phyloP scores from a whole-genome alignment of 139 green algal genomes.

The Tetraselmis chui region DNA sequence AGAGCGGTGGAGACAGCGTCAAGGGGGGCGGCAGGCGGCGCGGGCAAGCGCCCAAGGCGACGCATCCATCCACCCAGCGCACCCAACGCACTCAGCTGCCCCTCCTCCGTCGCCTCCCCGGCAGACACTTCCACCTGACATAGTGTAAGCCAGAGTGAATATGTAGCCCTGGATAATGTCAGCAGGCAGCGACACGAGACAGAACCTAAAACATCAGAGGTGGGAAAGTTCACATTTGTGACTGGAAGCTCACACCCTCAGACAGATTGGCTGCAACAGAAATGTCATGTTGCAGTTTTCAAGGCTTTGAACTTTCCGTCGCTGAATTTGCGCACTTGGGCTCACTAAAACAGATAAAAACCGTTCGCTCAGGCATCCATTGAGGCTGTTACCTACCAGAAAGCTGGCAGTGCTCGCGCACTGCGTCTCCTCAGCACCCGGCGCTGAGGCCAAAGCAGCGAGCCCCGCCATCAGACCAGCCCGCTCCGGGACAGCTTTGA shows the following conservation, averaged over 20 bases:
- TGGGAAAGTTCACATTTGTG: background rate
- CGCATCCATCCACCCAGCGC: conserved; percentile 45
- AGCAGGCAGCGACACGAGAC: background rate
- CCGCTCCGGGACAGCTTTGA: conserved; percentile 55
- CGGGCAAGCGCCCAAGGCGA: conserved; percentile 2
- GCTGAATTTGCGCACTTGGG: conserved; percentile 13
- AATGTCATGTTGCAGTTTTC: background rate
- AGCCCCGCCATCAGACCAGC: conserved; percentile 39
- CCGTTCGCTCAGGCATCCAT: background rate
- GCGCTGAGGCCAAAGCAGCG: conserved; percentile 23
- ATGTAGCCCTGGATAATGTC: background rate
- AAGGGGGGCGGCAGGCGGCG: conserved; percentile 1
- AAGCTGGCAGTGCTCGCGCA: background rate
- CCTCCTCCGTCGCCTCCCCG: conserved; percentile 43
- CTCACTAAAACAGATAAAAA: background rate
- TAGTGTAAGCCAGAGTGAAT: too few species aligned
- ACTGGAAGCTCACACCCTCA: too few species aligned
- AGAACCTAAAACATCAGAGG: background rate
- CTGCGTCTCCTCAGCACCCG: background rate
- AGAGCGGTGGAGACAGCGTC: background rate
- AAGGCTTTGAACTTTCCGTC: conserved; percentile 6
- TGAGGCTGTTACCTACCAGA: background rate
- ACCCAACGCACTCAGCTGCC: conserved; percentile 30
- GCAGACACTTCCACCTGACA: conserved; percentile 7
- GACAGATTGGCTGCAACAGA: too few species aligned